Base-by-base conservation (phyloP, 805 yeast genomes). In the Jamesozyma gamospora region DNA sequence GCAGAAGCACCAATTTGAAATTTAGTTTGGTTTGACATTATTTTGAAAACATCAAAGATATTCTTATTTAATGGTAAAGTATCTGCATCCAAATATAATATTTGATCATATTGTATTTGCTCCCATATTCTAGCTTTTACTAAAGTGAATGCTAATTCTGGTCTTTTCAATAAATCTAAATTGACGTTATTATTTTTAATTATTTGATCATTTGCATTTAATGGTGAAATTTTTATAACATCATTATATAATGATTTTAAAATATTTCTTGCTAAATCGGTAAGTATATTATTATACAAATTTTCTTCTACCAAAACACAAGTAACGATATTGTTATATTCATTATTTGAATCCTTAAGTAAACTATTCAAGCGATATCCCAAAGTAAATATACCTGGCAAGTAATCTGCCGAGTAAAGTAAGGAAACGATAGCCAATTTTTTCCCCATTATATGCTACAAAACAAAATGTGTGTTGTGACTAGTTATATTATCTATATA, bases 31-130 rank as follows among this genome's bases (percentile, higher is more conserved):
- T 42, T 28, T 10, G 46, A 41, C 4, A 51, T 33, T 1, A 52
- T 25, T 5, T 47, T 47, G 37, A 56, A 50, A 13, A 51, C 40
- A 3, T 53, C 41, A 27, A 63, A 53, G 35, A 52, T 34, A 12
- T 42, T 46, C 15, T 34, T 30, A n/a, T 62, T 49, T 26, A 65
- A 32, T 3, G 79, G 79, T 31, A 77, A 55, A 3, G 82, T 67
- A 56, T 82, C 92, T 2, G 77, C 66, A 57, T 82, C 92, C 41
- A 82, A 53, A 53, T 78, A 82, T 14, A 79, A 53, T 1, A 81
- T 56, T 37, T 64, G 67, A 11, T 71, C 72, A 50, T 50, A 67
- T 33, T 60, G 58, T 10, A 53, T 50, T 38, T 73, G 58, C 27
- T 64, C 60, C 73, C 79, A 76, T 26, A 74, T 50, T 37, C 67